Base-by-base conservation (phyloP, 305 asterid species). In the Lippia alba region DNA sequence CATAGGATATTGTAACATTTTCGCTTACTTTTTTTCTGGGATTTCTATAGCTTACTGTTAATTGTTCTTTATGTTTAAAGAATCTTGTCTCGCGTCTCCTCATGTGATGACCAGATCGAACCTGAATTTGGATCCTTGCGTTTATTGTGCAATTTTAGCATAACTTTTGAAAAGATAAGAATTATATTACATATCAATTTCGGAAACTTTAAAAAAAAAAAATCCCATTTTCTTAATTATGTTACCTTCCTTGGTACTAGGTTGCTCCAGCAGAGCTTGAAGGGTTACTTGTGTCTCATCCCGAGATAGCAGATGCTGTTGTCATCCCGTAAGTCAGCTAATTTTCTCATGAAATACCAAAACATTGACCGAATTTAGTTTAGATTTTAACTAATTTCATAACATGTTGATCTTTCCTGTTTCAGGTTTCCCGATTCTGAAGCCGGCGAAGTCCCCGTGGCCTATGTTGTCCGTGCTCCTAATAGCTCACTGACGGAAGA, bases 181-280 rank as follows among this genome's bases (percentile, higher is more conserved):
- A 91, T 63, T 96, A 91, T 20, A 78, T 94, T 76, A 87, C 97
- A 67, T 97, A 94, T 79, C 91, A 10, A 89, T 91, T 24, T 1
- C 3, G 54, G 97, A 94, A 83, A 89, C 17, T 39, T 3, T 1
- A 5, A 39, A 39, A 86, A 94, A 91, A 75, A 64, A 83, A 53
- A 97, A 91, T 79, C 97, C 97, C 54, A 97, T 87, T 72, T 24
- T 24, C 30, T 24, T 24, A 24, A 24, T 24, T 39, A 39, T 39
- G 7, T 56, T 45, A 17, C 17, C 33, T 34, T 20, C 19, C 1
- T 14, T 64, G 19, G 66, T 70, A 41, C 56, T 81, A 94, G 99
- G 96, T 94, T 73, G 97, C 99, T 75, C 99, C 99, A 63, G 99
- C 99, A 0, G 99, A 94, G 87, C 97, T 94, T 30, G 99, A 94